Evolutionary conservation across 768 basidiomycete genomes (phyloP).

Genomic region (Collybia sp.): DNA sequence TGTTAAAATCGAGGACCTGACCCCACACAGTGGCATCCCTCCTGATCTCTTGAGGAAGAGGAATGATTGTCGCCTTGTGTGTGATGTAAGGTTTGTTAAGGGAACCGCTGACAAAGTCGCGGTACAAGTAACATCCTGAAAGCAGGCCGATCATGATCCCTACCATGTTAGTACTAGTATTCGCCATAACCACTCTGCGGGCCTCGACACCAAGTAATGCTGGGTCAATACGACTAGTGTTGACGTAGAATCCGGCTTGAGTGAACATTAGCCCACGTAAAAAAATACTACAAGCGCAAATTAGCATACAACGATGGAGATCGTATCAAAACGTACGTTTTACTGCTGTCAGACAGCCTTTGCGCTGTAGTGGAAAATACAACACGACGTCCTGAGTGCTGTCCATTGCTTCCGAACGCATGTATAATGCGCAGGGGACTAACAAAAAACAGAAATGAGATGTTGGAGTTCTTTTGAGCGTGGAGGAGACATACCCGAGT

Average conservation of each 20-base stretch:
- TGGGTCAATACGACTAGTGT: background rate
- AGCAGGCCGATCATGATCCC: background rate
- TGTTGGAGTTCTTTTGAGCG: background rate
- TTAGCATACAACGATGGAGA: background rate
- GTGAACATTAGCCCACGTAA: background rate
- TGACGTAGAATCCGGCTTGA: background rate
- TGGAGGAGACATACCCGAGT: background rate
- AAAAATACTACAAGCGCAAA: background rate
- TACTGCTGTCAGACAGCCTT: too few species aligned
- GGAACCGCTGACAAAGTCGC: background rate
- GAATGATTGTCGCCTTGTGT: background rate
- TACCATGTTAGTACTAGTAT: background rate
- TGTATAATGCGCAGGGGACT: background rate
- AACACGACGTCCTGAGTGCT: too few species aligned
- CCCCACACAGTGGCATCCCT: background rate
- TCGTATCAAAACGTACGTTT: background rate
- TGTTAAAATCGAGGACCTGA: background rate
- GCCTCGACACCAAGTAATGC: background rate
- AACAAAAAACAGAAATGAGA: background rate
- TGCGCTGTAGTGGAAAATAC: too few species aligned
- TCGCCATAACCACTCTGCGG: background rate
- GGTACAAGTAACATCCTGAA: background rate
- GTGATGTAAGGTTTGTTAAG: background rate
- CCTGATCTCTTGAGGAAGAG: background rate
- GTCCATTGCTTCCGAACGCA: background rate